Percentiles rank a stretch among this genome's conserved stretches.
Conservation (phyloP, 2,329 filamentous ascomycete genomes). For the Colletotrichum horii region DNA sequence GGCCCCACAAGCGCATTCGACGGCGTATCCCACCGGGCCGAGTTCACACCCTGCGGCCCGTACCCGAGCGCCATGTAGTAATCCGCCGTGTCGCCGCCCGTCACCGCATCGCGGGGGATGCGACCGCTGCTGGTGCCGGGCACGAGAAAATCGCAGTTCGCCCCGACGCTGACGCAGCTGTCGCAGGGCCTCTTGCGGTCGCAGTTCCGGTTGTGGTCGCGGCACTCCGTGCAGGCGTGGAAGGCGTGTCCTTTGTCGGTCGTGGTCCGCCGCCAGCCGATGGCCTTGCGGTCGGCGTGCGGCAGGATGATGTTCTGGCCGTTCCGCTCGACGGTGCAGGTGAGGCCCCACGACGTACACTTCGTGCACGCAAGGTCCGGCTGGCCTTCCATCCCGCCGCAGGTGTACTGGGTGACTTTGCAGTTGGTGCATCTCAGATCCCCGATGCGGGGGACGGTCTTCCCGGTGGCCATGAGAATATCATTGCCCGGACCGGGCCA, state of each 20-base stretch:
- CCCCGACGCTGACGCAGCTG: constrained; percentile 29
- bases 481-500: not conserved
- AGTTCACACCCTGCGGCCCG: constrained; percentile 31
- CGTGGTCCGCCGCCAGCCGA: constrained; percentile 4
- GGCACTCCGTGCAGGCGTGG: constrained; percentile 5
- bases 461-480: not conserved
- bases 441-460: not conserved
- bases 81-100: constrained; percentile 27
- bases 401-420: not conserved
- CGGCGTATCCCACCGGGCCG: constrained; percentile 1
- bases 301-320: not conserved
- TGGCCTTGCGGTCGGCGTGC: not conserved
- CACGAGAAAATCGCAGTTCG: constrained; percentile 20
- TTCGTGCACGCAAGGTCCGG: constrained; percentile 11
- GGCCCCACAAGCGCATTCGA: constrained; percentile 8
- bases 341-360: constrained; percentile 17
- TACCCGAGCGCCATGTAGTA: constrained; percentile 40
- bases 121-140: not conserved
- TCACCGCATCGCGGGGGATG: not conserved
- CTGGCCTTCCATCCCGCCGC: not conserved
- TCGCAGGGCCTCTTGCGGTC: constrained; percentile 44
- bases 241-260: not conserved
- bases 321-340: not conserved
- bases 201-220: constrained; percentile 24
- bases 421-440: constrained; percentile 3